Base-by-base conservation (phyloP, 2,329 filamentous ascomycete species). In the Graphilbum sp. region DNA sequence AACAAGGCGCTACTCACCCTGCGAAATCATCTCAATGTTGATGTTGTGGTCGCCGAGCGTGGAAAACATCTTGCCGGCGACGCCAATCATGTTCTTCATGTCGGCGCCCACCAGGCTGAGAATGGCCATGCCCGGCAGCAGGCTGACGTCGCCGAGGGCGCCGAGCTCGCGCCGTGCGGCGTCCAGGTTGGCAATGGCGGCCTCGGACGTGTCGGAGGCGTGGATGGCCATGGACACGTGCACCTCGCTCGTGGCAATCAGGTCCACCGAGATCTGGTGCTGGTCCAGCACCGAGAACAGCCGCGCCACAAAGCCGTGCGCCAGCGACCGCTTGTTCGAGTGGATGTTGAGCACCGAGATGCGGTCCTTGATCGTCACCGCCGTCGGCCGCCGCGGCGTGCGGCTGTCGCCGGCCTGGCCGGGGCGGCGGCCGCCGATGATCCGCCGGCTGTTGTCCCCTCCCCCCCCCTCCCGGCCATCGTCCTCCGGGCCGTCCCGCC, bases 1-100 rank as follows among this genome's bases (percentile, higher is more conserved):
- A n/a, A n/a, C n/a, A n/a, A n/a, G n/a, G n/a, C n/a, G n/a, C n/a
- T n/a, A 32, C 30, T 18, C 67, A 88, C 90, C 90, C 63, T 98
- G 90, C 19, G 85, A 94, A 48, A 98, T 98, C 90, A 98, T 98
- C 62, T 98, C 90, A 49, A 98, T 85, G 56, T 98, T 98, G 53
- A 98, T 78, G 50, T 83, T 82, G 55, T 94, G 81, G 54, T 95
- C 83, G 32, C 90, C 90, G 16, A 98, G 66, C 2, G 87, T 92
- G 35, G 81, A 84, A 59, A 98, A 96, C 82, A 98, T 96, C 49
- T 73, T 77, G 21, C 90, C 90, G 8, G 83, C 83, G 45, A 98
- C 85, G 44, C 90, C 90, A 41, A 83, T 68, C 86, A 96, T 95
- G 58, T 94, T 90, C 66, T 94, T 93, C 78, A 98, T 84, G 59